These are phyloP conservation scores for Setaria viridis DNA, from an alignment of 202 grass and related monocot species.

Conservation along the genomic window DNA sequence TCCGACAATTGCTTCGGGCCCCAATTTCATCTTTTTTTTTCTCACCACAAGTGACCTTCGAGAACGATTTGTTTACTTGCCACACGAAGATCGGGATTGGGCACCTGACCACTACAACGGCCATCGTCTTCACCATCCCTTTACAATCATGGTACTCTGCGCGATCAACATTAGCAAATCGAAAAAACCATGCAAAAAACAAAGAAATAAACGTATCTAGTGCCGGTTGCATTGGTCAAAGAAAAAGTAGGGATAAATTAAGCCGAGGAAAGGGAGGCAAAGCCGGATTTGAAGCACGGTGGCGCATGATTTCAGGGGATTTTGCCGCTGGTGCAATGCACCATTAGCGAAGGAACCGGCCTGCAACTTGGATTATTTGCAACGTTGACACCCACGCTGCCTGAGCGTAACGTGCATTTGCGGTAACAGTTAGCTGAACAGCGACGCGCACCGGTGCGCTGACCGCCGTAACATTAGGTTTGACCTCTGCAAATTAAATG, in stretches of 20 bases:
- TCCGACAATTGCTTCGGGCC: not conserved
- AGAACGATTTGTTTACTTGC: constrained; percentile 1
- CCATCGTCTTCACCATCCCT: not conserved
- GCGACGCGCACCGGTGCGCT: not conserved
- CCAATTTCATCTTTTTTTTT: not conserved
- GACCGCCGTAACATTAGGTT: not conserved
- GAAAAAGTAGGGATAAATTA: constrained; percentile 22
- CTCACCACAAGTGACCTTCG: not conserved
- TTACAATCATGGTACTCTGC: not conserved
- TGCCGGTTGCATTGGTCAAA: constrained; percentile 35
- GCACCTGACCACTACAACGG: constrained; percentile 9
- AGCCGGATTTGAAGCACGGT: constrained; percentile 26
- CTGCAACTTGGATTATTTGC: constrained; percentile 24
- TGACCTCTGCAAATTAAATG: not conserved
- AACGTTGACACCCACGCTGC: constrained; percentile 23
- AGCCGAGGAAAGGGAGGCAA: not conserved
- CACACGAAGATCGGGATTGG: constrained; percentile 2
- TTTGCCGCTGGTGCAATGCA: constrained; percentile 44
- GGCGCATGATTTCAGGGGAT: constrained; percentile 44
- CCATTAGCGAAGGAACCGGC: not conserved
- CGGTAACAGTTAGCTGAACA: not conserved
- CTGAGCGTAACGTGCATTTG: constrained; percentile 24
- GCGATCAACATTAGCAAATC: constrained; percentile 22
- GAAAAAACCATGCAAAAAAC: not conserved
- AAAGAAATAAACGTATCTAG: not conserved